Percentiles rank a stretch among this genome's conserved stretches.
Conservation (phyloP, 179 eudicot genomes). For the Drosera spatulata region DNA sequence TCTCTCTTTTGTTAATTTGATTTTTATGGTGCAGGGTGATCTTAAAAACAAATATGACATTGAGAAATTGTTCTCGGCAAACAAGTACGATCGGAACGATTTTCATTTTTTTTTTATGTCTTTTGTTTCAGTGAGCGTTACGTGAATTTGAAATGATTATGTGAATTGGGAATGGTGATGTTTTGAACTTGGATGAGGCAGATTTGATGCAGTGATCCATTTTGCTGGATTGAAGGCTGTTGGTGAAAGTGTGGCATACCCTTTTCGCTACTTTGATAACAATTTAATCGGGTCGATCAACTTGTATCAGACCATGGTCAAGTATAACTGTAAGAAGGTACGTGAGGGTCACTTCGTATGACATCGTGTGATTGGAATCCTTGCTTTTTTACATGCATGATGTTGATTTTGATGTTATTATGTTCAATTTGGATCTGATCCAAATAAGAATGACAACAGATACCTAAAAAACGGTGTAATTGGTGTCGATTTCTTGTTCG, state of each 20-base stretch:
- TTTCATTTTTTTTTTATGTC: too few species aligned
- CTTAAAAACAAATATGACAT: constrained; percentile 63
- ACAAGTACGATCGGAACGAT: constrained; percentile 27
- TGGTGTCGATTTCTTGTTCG: too few species aligned
- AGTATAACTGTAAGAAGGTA: constrained; percentile 82
- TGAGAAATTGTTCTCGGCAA: constrained; percentile 59
- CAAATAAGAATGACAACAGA: too few species aligned
- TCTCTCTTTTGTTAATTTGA: constrained; percentile 2
- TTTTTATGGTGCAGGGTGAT: constrained; percentile 57
- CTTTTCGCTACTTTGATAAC: constrained; percentile 71
- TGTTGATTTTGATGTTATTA: too few species aligned
- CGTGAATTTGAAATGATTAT: too few species aligned
- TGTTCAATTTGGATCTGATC: too few species aligned
- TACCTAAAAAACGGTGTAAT: too few species aligned
- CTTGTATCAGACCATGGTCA: constrained; percentile 68
- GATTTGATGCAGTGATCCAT: constrained; percentile 89
- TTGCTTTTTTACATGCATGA: too few species aligned
- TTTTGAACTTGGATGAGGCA: constrained; percentile 6
- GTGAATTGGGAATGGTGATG: background rate
- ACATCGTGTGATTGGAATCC: too few species aligned
- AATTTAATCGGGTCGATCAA: constrained; percentile 80
- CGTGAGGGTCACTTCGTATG: background rate
- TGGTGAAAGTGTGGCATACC: constrained; percentile 72
- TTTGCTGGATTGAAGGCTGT: constrained; percentile 95
- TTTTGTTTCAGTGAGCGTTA: too few species aligned